Evolutionary conservation across 2,329 filamentous ascomycete genomes (phyloP).

Genomic region (Aspergillus viridinutans): DNA sequence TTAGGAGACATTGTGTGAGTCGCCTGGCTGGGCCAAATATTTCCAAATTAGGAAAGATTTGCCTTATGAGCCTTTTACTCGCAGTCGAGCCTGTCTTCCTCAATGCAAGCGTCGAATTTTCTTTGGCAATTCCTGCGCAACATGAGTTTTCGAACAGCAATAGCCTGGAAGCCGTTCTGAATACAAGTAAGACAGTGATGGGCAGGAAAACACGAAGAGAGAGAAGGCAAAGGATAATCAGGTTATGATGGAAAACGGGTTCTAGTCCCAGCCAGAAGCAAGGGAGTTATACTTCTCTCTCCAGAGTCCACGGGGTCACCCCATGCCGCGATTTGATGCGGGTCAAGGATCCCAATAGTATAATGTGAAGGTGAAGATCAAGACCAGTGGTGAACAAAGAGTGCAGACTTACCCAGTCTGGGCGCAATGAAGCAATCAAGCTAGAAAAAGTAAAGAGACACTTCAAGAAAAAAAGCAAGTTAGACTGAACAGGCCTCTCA

Average conservation of each 20-base stretch:
- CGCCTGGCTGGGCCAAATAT: background rate
- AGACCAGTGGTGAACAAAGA: background rate
- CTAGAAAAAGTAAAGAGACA: background rate
- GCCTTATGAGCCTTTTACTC: background rate
- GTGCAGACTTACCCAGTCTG: background rate
- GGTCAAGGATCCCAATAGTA: background rate
- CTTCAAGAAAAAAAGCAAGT: background rate
- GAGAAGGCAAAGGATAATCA: background rate
- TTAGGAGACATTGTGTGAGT: conserved; percentile 39
- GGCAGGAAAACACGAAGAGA: background rate
- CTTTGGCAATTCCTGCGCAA: background rate
- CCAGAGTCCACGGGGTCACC: background rate
- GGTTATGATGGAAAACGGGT: background rate
- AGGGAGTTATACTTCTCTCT: background rate
- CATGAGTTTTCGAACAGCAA: background rate
- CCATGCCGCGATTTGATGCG: background rate
- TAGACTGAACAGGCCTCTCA: background rate
- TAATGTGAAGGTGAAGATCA: background rate
- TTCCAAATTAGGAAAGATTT: background rate
- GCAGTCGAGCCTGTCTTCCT: background rate
- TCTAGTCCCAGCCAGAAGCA: background rate
- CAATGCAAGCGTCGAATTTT: background rate
- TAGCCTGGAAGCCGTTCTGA: background rate
- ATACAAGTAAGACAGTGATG: background rate
- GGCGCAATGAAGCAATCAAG: background rate